These are phyloP conservation scores for Centaurea solstitialis DNA, from an alignment of 129 eudicot genomes.

Conservation along the genomic window DNA sequence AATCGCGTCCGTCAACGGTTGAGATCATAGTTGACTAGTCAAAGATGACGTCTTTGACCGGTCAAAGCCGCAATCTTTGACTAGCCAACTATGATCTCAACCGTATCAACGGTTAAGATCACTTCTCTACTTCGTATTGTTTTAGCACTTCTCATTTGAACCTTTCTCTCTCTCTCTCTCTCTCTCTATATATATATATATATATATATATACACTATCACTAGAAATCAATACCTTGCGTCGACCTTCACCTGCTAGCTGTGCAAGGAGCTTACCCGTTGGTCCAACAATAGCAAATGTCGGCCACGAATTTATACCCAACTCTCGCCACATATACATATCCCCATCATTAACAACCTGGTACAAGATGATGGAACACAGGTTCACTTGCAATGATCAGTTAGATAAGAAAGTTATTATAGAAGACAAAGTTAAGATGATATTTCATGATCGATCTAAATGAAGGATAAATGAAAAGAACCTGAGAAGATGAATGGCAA, in stretches of 20 bases:
- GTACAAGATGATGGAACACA: constrained; percentile 7
- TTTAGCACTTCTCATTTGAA: too few relatives aligned
- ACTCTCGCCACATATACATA: constrained; percentile 90
- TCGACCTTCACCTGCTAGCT: constrained; percentile 95
- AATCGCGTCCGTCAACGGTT: too few relatives aligned
- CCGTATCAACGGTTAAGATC: too few relatives aligned
- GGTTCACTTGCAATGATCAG: neutral
- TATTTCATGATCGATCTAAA: constrained; percentile 3
- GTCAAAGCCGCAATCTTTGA: too few relatives aligned
- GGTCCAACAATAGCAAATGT: constrained; percentile 93
- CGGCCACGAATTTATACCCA: constrained; percentile 97
- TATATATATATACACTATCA: too few relatives aligned
- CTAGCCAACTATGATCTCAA: too few relatives aligned
- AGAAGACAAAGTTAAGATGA: neutral
- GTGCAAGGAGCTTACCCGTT: constrained; percentile 85
- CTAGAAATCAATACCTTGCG: constrained; percentile 62
- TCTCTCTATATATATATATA: too few relatives aligned
- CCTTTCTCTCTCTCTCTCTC: too few relatives aligned
- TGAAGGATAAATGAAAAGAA: neutral
- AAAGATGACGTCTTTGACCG: too few relatives aligned
- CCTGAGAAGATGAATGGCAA: neutral
- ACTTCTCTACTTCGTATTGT: too few relatives aligned
- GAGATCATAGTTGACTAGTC: too few relatives aligned
- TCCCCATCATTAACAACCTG: constrained; percentile 99
- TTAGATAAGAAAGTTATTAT: neutral